Evolutionary conservation across 768 basidiomycete species (phyloP), one percentile per base, ranked within the genome.

Genomic region (Russula earlei): DNA sequence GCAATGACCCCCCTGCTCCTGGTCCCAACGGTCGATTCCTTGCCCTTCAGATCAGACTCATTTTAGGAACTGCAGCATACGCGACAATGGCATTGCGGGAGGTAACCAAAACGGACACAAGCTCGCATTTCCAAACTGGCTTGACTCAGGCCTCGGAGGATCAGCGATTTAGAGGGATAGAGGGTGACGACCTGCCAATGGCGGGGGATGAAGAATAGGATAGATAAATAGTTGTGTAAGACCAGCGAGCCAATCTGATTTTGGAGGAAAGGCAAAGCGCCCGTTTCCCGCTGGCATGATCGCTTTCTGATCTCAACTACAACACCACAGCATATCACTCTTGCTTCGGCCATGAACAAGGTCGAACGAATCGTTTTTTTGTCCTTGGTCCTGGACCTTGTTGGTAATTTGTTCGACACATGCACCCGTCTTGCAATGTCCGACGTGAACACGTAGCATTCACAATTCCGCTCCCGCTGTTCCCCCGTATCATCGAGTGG

Each of bases 51-150:
- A 81, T 99, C 58, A 72, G 83, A 37, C 70, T 97, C 52, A 81
- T 77, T n/a, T 78, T 99, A 15, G 91, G 89, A 14, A 91, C 91
- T 7, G 88, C 91, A 0, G 86, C 91, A 5, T 99, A 97, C 70
- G 96, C 96, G 2, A 99, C 96, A 2, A 99, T 99, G 96, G 95
- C 94, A 4, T 69, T 99, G 62, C 82, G 92, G 41, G 92, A 96
- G 71, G 82, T 96, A 42, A 92, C 93, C 14, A 98, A 95, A 73
- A 90, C 87, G 33, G 93, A 97, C 65, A 97, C 94, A 19, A 92
- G 91, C 67, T 85, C 91, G 38, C 91, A 92, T 64, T 85, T 83
- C 71, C 94, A 96, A 67, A 87, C 78, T n/a, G 73, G 74, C 61
- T 75, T 93, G 58, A 93, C 91, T 12, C 77, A 75, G 50, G 75